Percentiles rank a stretch among this genome's conserved stretches.
Conservation (phyloP, 352 stramenopile species). For the Phytopythium montanum region DNA sequence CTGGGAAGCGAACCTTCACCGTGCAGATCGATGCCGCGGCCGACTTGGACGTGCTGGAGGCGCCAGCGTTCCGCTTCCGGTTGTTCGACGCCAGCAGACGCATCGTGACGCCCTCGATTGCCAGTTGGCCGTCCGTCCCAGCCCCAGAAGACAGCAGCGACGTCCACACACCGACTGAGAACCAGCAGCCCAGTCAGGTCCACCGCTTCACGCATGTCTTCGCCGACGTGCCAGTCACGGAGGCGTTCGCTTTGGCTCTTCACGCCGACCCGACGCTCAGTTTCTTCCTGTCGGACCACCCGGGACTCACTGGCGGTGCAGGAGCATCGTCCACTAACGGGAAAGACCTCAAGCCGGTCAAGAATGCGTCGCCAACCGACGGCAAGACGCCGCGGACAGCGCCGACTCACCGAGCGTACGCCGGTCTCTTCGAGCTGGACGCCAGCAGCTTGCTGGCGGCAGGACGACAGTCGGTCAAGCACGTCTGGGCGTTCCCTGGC, state of each 20-base stretch:
- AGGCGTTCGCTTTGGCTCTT: constrained; percentile 37
- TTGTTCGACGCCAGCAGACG: constrained; percentile 66
- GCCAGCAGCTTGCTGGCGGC: constrained; percentile 41
- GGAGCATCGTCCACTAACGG: constrained; percentile 4
- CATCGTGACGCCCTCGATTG: constrained; percentile 33
- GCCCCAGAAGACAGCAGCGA: constrained; percentile 3
- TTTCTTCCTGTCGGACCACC: constrained; percentile 62
- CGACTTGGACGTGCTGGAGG: constrained; percentile 32
- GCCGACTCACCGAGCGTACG: constrained; percentile 23
- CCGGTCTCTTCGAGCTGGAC: constrained; percentile 60
- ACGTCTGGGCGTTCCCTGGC: constrained; percentile 27
- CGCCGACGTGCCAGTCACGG: constrained; percentile 37
- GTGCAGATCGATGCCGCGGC: constrained; percentile 56
- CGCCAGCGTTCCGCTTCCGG: constrained; percentile 60
- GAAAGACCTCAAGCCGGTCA: constrained; percentile 34
- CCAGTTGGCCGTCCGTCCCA: not conserved
- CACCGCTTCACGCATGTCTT: constrained; percentile 51
- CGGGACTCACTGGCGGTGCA: constrained; percentile 16
- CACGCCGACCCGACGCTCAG: constrained; percentile 60
- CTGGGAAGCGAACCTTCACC: constrained; percentile 53
- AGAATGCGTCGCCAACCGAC: constrained; percentile 6
- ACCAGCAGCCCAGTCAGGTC: not conserved
- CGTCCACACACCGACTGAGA: constrained; percentile 1
- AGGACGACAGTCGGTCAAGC: constrained; percentile 32
- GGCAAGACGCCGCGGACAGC: constrained; percentile 8